Conservation (phyloP, 2,329 filamentous ascomycete species). For the Fusarium concolor region DNA sequence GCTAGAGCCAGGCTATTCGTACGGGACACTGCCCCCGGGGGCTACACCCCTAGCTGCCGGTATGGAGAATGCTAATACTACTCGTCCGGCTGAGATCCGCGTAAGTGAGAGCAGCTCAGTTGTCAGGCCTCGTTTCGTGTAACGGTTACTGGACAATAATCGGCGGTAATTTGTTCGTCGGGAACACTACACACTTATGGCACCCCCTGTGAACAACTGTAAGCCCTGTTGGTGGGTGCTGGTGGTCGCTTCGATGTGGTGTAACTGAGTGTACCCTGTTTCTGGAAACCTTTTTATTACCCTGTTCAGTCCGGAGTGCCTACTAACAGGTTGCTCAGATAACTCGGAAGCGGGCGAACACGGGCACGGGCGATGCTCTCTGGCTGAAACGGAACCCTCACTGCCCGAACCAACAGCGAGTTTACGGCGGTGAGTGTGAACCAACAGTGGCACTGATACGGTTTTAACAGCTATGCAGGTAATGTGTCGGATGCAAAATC, state of each 20-base stretch:
- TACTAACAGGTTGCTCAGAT: constrained; percentile 26
- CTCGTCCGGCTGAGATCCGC: constrained; percentile 19
- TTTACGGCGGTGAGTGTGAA: not conserved
- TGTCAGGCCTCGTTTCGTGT: not conserved
- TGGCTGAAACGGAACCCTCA: constrained; percentile 29
- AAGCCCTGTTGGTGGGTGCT: constrained; percentile 14
- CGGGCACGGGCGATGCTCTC: constrained; percentile 11
- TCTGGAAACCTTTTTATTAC: constrained; percentile 7
- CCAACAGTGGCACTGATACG: not conserved
- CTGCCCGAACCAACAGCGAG: constrained; percentile 23
- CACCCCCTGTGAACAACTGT: constrained; percentile 23
- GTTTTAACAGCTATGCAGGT: constrained; percentile 12
- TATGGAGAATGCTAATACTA: constrained; percentile 23
- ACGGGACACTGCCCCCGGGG: constrained; percentile 18
- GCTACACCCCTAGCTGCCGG: constrained; percentile 16
- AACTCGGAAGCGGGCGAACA: constrained; percentile 17
- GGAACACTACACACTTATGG: constrained; percentile 4
- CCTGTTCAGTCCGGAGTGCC: not conserved
- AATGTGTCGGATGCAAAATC: not conserved
- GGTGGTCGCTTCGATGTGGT: constrained; percentile 15
- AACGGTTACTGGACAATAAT: not conserved
- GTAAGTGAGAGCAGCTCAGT: constrained; percentile 30
- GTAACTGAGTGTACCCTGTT: constrained; percentile 28
- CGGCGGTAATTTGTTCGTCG: constrained; percentile 1
- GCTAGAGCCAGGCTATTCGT: constrained; percentile 7